Percentiles rank a stretch among this genome's conserved stretches.
Conservation (phyloP, 345 rosid genomes). For the Schrenkiella parvula region DNA sequence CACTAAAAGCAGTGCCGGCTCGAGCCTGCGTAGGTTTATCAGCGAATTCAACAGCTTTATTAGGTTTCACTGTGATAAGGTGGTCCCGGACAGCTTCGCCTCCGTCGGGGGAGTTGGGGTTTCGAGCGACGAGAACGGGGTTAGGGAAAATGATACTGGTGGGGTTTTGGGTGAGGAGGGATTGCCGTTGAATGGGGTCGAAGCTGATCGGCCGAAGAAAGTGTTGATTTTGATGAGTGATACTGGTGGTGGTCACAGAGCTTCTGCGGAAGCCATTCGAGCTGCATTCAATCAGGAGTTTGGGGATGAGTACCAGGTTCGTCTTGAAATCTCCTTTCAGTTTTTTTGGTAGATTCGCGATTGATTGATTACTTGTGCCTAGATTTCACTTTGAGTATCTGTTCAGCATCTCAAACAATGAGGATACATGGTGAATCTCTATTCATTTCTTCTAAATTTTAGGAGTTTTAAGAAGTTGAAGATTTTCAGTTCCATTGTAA, state of each 20-base stretch:
- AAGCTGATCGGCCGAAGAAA: slow-evolving; percentile 55
- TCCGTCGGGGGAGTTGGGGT: slow-evolving; percentile 54
- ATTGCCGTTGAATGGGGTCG: slow-evolving; percentile 49
- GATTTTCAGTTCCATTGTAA: background rate
- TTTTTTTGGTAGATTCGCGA: background rate
- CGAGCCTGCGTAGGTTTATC: slow-evolving; percentile 42
- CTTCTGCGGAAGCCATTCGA: slow-evolving; percentile 97
- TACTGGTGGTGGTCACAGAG: slow-evolving; percentile 98
- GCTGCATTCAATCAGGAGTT: slow-evolving; percentile 78
- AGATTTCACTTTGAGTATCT: background rate
- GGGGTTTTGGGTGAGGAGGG: slow-evolving; percentile 59
- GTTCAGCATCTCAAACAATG: background rate
- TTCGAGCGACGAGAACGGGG: slow-evolving; percentile 46
- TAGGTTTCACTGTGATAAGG: slow-evolving; percentile 66
- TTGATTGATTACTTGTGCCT: background rate
- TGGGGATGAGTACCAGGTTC: slow-evolving; percentile 94
- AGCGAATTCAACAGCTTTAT: slow-evolving; percentile 63
- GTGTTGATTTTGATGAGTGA: slow-evolving; percentile 98
- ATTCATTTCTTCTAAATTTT: background rate
- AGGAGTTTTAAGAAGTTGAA: background rate
- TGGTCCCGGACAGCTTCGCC: slow-evolving; percentile 78
- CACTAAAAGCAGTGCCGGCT: slow-evolving; percentile 39
- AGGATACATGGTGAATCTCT: background rate
- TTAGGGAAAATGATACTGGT: slow-evolving; percentile 41
- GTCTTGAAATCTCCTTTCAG: slow-evolving; percentile 2